Evolutionary conservation across 768 basidiomycete genomes (phyloP).

Genomic region (Amanita pseudoporphyria): DNA sequence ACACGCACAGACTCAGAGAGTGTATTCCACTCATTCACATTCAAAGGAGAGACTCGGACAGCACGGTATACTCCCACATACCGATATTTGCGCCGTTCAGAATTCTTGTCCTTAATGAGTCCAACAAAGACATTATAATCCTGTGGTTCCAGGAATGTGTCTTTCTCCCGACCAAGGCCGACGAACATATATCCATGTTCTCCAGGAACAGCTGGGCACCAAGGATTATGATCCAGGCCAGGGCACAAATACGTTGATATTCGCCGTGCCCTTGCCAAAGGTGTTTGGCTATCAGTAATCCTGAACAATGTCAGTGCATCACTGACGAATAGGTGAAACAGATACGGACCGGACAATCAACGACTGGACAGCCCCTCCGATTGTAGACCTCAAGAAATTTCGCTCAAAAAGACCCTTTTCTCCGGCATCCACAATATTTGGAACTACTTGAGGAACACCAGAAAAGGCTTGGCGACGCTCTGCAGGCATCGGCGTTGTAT

Average conservation of each 20-base stretch:
- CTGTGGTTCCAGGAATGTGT: constrained; percentile 30
- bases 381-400: constrained; percentile 23
- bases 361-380: constrained; percentile 31
- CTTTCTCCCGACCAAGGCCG: constrained; percentile 36
- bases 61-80: constrained; percentile 40
- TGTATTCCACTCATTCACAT: constrained; percentile 35
- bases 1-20: constrained; percentile 29
- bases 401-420: constrained; percentile 28
- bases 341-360: constrained; percentile 25
- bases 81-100: constrained; percentile 23
- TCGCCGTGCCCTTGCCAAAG: constrained; percentile 20
- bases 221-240: constrained; percentile 41
- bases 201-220: constrained; percentile 40
- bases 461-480: constrained; percentile 16
- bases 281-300: constrained; percentile 17
- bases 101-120: constrained; percentile 17
- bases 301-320: constrained; percentile 11
- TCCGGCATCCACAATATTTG: constrained; percentile 14
- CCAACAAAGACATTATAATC: constrained; percentile 38
- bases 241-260: constrained; percentile 39
- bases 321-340: background rate
- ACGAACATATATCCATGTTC: constrained; percentile 49
- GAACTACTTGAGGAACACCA: constrained; percentile 16
- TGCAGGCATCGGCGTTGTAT: background rate
- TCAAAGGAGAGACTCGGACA: constrained; percentile 30